phyloP scores from a whole-genome alignment of 225 moss, liverwort and hornwort genomes.

The Antitrichia curtipendula region DNA sequence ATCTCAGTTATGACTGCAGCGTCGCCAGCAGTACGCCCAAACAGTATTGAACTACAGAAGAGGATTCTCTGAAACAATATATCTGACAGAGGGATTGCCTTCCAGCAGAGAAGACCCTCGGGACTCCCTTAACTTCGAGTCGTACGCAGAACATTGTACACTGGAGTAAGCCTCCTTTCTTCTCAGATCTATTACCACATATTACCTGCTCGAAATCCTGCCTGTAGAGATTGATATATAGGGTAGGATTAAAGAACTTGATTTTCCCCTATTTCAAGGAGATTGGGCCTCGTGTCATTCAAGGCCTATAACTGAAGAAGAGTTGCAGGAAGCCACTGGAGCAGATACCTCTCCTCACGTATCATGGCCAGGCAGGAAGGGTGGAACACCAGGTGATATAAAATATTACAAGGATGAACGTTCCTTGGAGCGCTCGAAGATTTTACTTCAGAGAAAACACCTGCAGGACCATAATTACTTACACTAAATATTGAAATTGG shows the following conservation, averaged over 20 bases:
- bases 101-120: background rate
- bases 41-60: background rate
- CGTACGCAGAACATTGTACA: background rate
- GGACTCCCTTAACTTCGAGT: background rate
- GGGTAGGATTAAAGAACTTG: background rate
- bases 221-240: background rate
- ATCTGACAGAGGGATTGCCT: constrained; percentile 21
- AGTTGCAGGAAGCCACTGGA: background rate
- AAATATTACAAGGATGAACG: background rate
- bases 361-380: background rate
- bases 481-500: too few relatives aligned
- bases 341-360: background rate
- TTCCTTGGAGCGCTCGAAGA: background rate
- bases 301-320: background rate
- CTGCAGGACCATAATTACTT: background rate
- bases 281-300: background rate
- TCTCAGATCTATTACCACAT: background rate
- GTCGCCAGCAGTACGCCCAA: background rate
- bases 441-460: background rate
- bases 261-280: background rate
- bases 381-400: background rate
- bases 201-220: background rate
- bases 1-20: background rate
- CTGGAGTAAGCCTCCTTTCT: background rate
- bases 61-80: constrained; percentile 18